Percentiles rank a stretch among this genome's conserved stretches.
phyloP scores from a whole-genome alignment of 495 filamentous ascomycete species.

The Penicillium nucicola region DNA sequence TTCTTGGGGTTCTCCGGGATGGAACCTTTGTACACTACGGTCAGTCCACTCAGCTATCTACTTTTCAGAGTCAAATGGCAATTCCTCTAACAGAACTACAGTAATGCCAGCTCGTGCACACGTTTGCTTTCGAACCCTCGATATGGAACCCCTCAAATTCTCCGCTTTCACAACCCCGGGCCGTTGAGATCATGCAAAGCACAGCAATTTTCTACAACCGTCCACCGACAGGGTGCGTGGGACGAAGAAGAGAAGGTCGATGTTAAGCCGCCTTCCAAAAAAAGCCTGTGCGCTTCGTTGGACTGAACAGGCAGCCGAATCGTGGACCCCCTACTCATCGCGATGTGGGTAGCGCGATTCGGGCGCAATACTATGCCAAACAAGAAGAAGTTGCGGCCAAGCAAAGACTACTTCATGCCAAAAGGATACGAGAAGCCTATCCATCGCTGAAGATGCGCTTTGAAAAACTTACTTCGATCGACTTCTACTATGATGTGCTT shows the following conservation, averaged over 20 bases:
- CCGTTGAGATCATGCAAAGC: neutral
- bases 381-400: too few relatives aligned
- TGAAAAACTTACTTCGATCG: too few relatives aligned
- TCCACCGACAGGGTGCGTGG: neutral
- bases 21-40: neutral
- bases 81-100: neutral
- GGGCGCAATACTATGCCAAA: neutral
- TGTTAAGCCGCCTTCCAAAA: neutral
- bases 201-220: neutral
- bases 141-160: neutral
- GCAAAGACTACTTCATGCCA: too few relatives aligned
- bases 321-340: neutral
- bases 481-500: too few relatives aligned
- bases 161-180: neutral
- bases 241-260: constrained; percentile 3
- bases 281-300: neutral
- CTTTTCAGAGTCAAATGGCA: neutral
- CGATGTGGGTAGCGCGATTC: neutral
- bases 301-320: neutral
- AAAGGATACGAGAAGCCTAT: too few relatives aligned
- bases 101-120: neutral
- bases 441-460: too few relatives aligned
- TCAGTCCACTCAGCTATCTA: neutral
- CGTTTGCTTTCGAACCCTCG: neutral
- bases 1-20: neutral